Base-by-base conservation (phyloP, 1,284 basidiomycete genomes). In the Cutaneotrichosporon sp. region DNA sequence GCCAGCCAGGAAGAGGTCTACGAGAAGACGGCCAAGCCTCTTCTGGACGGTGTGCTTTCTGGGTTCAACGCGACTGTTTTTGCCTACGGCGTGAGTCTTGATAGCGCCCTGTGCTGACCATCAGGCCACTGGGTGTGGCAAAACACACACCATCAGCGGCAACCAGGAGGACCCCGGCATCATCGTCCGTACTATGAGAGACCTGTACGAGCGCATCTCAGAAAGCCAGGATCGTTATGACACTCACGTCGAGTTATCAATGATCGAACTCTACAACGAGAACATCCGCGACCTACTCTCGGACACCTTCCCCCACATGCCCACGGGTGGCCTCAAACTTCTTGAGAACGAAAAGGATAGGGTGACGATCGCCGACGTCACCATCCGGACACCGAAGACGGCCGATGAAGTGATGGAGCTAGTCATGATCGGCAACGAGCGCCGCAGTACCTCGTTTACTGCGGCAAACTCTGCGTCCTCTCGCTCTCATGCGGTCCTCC, bases 21-120 rank as follows among this genome's bases (percentile, higher is more conserved):
- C 75, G 87, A 89, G 70, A 83, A 87, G 60, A 96, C 93, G 5
- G 86, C 92, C 13, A 89, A 89, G 74, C 91, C 91, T 38, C 82
- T 98, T 51, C 83, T 98, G 22, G 84, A 86, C 66, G 89, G 90
- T 42, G 82, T 98, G 18, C 82, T 98, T 65, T 90, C 96, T 71
- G 95, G 95, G n/a, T 97, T 88, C 81, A 97, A 98, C 73, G 90
- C 93, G 38, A 98, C 95, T 8, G 90, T 96, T 9, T 97, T 98
- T 83, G 95, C 95, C 4, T 97, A 98, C 78, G 95, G 95, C 46
- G 94, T 97, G 78, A 80, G 91, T 84, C 11, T 18, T 22, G 26
- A 30, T 18, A 36, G 58, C 36, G 34, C 53, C 42, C 26, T 38
- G 26, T 49, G 34, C 56, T 56, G 32, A 60, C 46, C 40, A n/a